These are phyloP conservation scores for Xerocomellus intermedius DNA, from an alignment of 768 basidiomycete species.

Conservation along the genomic window DNA sequence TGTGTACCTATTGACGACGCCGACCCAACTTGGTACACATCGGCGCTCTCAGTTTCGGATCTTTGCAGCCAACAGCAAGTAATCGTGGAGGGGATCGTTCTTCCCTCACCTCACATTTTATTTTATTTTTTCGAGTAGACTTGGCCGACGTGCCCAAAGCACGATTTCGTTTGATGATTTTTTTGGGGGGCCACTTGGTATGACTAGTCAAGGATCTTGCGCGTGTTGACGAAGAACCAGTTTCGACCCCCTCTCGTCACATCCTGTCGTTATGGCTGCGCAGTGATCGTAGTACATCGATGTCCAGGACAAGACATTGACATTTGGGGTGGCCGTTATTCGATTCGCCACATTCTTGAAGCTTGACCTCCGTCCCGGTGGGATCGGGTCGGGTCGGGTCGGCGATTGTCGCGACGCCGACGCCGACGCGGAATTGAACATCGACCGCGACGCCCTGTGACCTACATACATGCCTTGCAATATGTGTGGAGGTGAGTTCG, in stretches of 20 bases:
- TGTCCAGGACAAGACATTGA: too few relatives aligned
- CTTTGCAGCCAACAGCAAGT: background rate
- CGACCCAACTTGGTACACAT: background rate
- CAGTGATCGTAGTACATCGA: background rate
- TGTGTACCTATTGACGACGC: background rate
- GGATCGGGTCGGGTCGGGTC: background rate
- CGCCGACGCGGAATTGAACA: too few relatives aligned
- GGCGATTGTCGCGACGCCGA: background rate
- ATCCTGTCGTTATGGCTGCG: too few relatives aligned
- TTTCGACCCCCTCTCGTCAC: background rate
- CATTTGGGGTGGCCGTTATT: too few relatives aligned
- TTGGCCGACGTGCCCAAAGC: background rate
- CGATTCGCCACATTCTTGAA: background rate
- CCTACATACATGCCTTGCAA: background rate
- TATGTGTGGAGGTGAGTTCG: background rate
- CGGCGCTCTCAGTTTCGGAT: background rate
- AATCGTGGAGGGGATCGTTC: background rate
- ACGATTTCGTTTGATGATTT: background rate
- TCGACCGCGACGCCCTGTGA: background rate
- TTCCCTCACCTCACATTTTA: background rate
- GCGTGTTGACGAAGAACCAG: background rate
- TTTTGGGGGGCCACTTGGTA: too few relatives aligned
- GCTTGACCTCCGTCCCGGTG: background rate
- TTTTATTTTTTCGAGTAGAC: background rate
- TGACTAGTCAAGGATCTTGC: background rate